phyloP scores from a whole-genome alignment of 1,284 basidiomycete genomes.

The Tylopilus sp. region DNA sequence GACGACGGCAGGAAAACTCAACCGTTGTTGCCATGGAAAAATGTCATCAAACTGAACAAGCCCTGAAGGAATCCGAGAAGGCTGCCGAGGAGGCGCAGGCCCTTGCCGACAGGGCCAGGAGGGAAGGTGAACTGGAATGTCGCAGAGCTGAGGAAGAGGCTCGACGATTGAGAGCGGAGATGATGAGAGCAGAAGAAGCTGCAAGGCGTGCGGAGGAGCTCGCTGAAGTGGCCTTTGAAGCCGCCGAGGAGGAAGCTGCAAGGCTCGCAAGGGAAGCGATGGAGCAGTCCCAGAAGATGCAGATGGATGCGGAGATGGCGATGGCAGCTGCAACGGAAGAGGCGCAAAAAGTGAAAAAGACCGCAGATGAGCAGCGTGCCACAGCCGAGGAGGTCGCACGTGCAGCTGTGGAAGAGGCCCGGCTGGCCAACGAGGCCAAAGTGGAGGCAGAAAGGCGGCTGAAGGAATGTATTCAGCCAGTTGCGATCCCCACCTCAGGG shows the following conservation, averaged over 20 bases:
- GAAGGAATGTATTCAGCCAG: constrained; percentile 29
- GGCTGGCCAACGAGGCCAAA: constrained; percentile 17
- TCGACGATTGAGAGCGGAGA: too few relatives aligned
- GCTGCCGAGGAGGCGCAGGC: too few relatives aligned
- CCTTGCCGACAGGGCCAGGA: too few relatives aligned
- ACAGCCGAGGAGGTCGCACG: constrained; percentile 23
- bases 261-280: constrained; percentile 14
- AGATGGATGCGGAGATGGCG: constrained; percentile 24
- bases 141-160: too few relatives aligned
- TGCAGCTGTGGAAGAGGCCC: constrained; percentile 22
- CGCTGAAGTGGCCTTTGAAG: constrained; percentile 8
- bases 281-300: constrained; percentile 18
- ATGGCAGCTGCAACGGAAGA: constrained; percentile 24
- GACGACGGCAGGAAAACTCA: too few relatives aligned
- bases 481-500: constrained; percentile 20
- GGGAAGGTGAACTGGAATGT: too few relatives aligned
- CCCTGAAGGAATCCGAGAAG: too few relatives aligned
- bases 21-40: too few relatives aligned
- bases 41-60: too few relatives aligned
- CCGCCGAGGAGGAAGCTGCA: constrained; percentile 25
- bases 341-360: constrained; percentile 19
- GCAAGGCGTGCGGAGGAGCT: too few relatives aligned
- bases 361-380: constrained; percentile 25
- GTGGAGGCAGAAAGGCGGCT: constrained; percentile 23
- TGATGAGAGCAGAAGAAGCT: too few relatives aligned